phyloP scores from a whole-genome alignment of 2,329 filamentous ascomycete genomes.

The Neofusicoccum sp. region DNA sequence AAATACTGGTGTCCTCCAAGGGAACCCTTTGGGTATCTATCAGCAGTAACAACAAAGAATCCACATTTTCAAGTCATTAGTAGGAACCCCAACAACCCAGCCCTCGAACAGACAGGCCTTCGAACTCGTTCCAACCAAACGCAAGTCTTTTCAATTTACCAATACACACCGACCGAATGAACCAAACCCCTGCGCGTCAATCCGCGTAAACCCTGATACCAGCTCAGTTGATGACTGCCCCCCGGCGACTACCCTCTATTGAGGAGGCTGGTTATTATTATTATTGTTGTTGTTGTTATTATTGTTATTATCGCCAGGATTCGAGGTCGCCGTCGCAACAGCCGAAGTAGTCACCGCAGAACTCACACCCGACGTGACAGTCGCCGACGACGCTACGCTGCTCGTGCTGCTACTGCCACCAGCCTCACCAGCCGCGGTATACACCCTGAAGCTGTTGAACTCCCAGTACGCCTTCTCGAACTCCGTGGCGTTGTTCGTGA shows the following conservation, averaged over 20 bases:
- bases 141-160: too few relatives aligned
- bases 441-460: conserved; percentile 26
- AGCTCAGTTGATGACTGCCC: neutral
- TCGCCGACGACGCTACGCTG: neutral
- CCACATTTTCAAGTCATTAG: too few relatives aligned
- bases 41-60: too few relatives aligned
- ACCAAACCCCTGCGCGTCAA: too few relatives aligned
- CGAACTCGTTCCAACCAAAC: too few relatives aligned
- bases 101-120: too few relatives aligned
- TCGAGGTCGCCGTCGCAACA: neutral
- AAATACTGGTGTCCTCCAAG: too few relatives aligned
- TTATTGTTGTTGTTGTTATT: neutral
- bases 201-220: neutral
- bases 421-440: neutral
- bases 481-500: conserved; percentile 29
- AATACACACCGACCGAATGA: too few relatives aligned
- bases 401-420: neutral
- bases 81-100: too few relatives aligned
- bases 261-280: neutral
- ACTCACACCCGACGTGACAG: neutral
- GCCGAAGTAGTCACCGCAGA: neutral
- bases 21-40: too few relatives aligned
- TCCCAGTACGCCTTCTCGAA: conserved; percentile 37
- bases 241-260: neutral
- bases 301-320: neutral